Base-by-base conservation (phyloP, 2,329 filamentous ascomycete species). In the Colletotrichum navitas region DNA sequence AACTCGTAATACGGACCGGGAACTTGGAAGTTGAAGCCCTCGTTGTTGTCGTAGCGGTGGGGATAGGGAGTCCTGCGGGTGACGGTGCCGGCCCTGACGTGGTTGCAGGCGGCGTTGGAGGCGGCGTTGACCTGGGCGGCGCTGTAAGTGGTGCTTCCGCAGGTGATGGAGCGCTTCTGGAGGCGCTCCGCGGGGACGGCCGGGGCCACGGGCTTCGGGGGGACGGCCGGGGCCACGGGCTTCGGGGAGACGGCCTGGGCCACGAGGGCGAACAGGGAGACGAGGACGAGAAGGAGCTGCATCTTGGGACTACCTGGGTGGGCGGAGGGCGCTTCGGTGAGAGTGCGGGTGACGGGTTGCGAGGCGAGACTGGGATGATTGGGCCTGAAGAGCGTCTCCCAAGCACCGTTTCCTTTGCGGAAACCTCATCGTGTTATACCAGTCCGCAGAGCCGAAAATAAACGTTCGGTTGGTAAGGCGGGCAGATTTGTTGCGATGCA, bases 1-100 rank as follows among this genome's bases (percentile, higher is more conserved):
- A 90, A 92, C 79, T 92, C 90, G 71, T 90, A 86, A 77, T 88
- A 92, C 0, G 89, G 88, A 0, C 88, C 88, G 8, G 77, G 73
- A 7, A 90, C 86, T 1, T 82, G 73, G 77, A 92, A 91, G 59
- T 83, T 79, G 78, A 92, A 91, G 45, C 88, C 89, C 77, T 91
- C 90, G 76, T 86, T 87, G 82, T 91, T 87, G 80, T 90, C 87
- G 81, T 89, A 91, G 41, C 80, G 79, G 78, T 91, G 89, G 0
- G 89, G 89, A 78, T 91, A 90, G 41, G 47, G 71, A 18, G 75
- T 76, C 63, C 78, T 76, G 71, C 83, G 83, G 54, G 79, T 79
- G 52, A 77, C 76, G 45, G 76, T 75, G 62, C 82, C 83, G 47
- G 80, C 74, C 60, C 79, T 67, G 77, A 88, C 84, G 76, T 88